Evolutionary conservation across 208 protist species (phyloP).

Genomic region (Trypanosoma vivax): DNA sequence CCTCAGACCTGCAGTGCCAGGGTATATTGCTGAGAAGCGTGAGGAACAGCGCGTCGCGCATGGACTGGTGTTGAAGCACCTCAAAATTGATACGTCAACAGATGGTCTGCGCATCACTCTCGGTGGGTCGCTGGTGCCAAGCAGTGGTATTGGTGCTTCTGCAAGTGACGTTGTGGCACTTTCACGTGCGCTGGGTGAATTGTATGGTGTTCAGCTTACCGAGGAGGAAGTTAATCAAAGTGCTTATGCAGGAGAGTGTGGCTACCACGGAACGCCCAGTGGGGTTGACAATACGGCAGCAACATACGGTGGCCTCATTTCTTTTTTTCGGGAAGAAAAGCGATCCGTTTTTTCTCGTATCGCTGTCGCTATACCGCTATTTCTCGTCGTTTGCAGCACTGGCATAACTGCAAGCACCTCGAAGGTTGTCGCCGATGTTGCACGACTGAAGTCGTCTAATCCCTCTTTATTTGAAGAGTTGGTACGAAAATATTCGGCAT

Average conservation of each 20-base stretch:
- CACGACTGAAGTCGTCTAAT: slow-evolving; percentile 32
- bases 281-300: slow-evolving; percentile 87
- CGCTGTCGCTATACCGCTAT: slow-evolving; percentile 25
- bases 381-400: slow-evolving; percentile 75
- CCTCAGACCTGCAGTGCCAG: slow-evolving; percentile 61
- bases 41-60: slow-evolving; percentile 75
- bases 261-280: slow-evolving; percentile 86
- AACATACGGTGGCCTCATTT: slow-evolving; percentile 83
- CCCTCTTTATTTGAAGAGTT: slow-evolving; percentile 39
- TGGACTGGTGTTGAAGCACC: slow-evolving; percentile 57
- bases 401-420: slow-evolving; percentile 78
- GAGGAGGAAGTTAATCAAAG: slow-evolving; percentile 60
- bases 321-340: slow-evolving; percentile 31
- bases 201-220: slow-evolving; percentile 51
- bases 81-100: slow-evolving; percentile 53
- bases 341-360: slow-evolving; percentile 35
- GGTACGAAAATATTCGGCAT: slow-evolving; percentile 28
- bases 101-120: slow-evolving; percentile 59
- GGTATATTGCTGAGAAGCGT: slow-evolving; percentile 71
- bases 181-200: slow-evolving; percentile 66
- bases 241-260: slow-evolving; percentile 66
- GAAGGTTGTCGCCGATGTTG: slow-evolving; percentile 59
- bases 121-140: slow-evolving; percentile 61
- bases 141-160: slow-evolving; percentile 77
- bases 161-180: slow-evolving; percentile 74